Conservation (phyloP, 2,329 filamentous ascomycete genomes). For the Leptographium galeiforme region DNA sequence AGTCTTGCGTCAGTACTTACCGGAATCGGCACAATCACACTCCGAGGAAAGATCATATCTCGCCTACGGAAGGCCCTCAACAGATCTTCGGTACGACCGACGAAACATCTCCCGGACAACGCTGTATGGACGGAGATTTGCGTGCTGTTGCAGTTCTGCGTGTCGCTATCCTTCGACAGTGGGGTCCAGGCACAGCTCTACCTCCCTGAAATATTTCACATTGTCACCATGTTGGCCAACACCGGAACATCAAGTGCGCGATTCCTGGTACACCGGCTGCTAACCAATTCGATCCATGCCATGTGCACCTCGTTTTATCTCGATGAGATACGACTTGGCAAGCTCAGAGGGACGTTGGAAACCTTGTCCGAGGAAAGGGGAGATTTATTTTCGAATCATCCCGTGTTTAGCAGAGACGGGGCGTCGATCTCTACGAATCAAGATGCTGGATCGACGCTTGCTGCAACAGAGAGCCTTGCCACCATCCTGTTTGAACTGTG, state of each 20-base stretch:
- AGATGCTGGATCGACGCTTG: slow-evolving; percentile 36
- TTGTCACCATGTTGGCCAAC: slow-evolving; percentile 58
- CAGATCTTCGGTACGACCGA: slow-evolving; percentile 52
- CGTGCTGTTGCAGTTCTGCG: slow-evolving; percentile 50
- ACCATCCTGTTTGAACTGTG: slow-evolving; percentile 51
- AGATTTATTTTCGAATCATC: slow-evolving; percentile 41
- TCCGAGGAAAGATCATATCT: slow-evolving; percentile 52
- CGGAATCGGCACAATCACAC: slow-evolving; percentile 50
- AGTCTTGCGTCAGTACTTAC: slow-evolving; percentile 48
- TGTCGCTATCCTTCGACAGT: slow-evolving; percentile 54
- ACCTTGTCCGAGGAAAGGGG: slow-evolving; percentile 45
- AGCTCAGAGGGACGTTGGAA: slow-evolving; percentile 41
- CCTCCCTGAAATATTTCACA: slow-evolving; percentile 55
- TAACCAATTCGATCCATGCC: slow-evolving; percentile 55
- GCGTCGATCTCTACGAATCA: slow-evolving; percentile 40
- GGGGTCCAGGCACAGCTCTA: slow-evolving; percentile 55
- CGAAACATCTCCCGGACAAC: slow-evolving; percentile 51
- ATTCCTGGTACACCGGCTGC: slow-evolving; percentile 45
- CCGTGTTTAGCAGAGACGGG: slow-evolving; percentile 34
- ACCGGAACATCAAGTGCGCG: slow-evolving; percentile 45
- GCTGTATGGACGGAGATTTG: slow-evolving; percentile 58
- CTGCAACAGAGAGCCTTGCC: slow-evolving; percentile 47
- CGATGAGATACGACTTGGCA: slow-evolving; percentile 43
- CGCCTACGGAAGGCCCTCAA: slow-evolving; percentile 54
- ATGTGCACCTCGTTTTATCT: slow-evolving; percentile 52